Percentiles rank a stretch among this genome's conserved stretches.
phyloP scores from a whole-genome alignment of 768 basidiomycete species.

The Kwoniella dejecticola region DNA sequence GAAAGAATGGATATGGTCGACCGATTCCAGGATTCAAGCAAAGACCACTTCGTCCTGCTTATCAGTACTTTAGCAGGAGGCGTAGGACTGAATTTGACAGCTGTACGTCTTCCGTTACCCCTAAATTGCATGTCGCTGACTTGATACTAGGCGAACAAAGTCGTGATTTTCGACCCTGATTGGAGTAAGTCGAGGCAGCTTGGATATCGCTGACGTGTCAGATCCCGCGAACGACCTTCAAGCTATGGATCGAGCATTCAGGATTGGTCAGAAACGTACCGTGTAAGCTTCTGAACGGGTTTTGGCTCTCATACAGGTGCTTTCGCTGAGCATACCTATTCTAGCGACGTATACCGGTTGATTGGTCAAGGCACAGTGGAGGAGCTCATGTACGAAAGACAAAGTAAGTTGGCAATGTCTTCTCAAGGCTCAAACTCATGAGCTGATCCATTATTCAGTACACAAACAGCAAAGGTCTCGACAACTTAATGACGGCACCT shows the following conservation, averaged over 20 bases:
- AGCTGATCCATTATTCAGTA: conserved; percentile 19
- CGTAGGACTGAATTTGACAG: conserved; percentile 84
- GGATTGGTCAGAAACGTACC: conserved; percentile 53
- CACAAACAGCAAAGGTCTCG: conserved; percentile 46
- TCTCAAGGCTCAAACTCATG: neutral
- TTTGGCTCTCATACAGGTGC: neutral
- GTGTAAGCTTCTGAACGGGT: conserved; percentile 38
- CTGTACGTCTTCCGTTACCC: conserved; percentile 56
- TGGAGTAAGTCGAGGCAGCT: conserved; percentile 70
- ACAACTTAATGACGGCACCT: conserved; percentile 48
- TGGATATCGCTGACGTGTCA: conserved; percentile 48
- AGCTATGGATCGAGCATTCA: conserved; percentile 56
- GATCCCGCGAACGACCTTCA: conserved; percentile 93
- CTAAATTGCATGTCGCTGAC: neutral
- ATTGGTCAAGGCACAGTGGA: conserved; percentile 53
- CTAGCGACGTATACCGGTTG: conserved; percentile 52
- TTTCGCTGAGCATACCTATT: neutral
- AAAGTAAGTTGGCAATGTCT: conserved; percentile 38
- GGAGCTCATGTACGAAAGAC: conserved; percentile 53
- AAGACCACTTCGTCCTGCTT: conserved; percentile 74
- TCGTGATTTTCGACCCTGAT: conserved; percentile 90
- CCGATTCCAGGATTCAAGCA: conserved; percentile 69
- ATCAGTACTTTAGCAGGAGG: conserved; percentile 92
- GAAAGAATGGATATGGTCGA: conserved; percentile 86
- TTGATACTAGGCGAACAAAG: conserved; percentile 68